A percentile compares a stretch with the other conserved stretches of the same genome.
Evolutionary conservation across 345 rosid genomes (phyloP).

Genomic region (Camelina neglecta): DNA sequence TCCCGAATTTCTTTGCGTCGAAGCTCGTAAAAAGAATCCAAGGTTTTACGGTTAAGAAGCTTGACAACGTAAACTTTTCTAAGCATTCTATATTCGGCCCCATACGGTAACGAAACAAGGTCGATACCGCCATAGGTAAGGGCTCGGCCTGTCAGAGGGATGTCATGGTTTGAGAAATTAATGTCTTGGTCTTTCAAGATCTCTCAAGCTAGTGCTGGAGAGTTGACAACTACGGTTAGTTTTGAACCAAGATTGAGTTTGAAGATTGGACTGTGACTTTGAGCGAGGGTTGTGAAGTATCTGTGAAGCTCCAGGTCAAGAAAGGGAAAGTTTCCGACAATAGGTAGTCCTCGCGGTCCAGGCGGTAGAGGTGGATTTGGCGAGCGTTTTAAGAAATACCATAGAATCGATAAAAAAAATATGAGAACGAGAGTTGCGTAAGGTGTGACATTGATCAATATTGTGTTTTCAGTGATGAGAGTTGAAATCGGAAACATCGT

Average conservation of each 20-base stretch:
- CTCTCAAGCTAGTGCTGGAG: conserved; percentile 49
- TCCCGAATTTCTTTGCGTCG: conserved; percentile 39
- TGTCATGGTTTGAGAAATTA: conserved; percentile 54
- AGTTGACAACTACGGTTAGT: conserved; percentile 47
- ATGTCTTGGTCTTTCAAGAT: conserved; percentile 54
- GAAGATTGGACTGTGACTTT: conserved; percentile 50
- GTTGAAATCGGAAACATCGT: conserved; percentile 7
- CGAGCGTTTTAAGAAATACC: conserved; percentile 13
- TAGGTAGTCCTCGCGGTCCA: conserved; percentile 56
- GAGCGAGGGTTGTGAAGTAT: conserved; percentile 45
- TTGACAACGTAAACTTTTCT: conserved; percentile 48
- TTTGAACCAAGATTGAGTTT: conserved; percentile 53
- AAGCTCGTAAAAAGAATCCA: conserved; percentile 48
- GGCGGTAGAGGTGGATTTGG: conserved; percentile 46
- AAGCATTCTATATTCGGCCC: conserved; percentile 52
- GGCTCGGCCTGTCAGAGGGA: conserved; percentile 35
- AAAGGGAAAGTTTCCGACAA: conserved; percentile 58
- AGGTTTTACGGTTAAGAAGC: conserved; percentile 43
- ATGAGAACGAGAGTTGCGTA: conserved; percentile 10
- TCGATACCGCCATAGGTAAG: conserved; percentile 47
- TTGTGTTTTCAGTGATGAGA: conserved; percentile 16
- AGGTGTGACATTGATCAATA: background rate
- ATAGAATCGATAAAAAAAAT: background rate
- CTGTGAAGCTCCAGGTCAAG: conserved; percentile 53
- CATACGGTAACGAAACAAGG: conserved; percentile 46